These are phyloP conservation scores for Amphirosellinia nigrospora DNA, from an alignment of 495 filamentous ascomycete species.

Conservation along the genomic window DNA sequence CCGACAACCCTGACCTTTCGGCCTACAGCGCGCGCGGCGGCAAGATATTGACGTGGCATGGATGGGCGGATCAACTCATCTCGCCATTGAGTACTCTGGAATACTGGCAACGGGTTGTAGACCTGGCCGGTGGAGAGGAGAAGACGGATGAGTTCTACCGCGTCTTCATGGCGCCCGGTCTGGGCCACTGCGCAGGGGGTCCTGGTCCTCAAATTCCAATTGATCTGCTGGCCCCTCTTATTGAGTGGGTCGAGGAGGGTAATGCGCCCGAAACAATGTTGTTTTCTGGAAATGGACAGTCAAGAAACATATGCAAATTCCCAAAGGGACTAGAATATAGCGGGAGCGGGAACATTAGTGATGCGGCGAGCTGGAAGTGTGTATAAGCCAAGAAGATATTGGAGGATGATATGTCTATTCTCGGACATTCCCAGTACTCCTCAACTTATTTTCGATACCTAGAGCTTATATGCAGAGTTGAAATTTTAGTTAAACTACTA, in stretches of 20 bases:
- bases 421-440: neutral
- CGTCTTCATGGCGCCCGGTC: conserved; percentile 65
- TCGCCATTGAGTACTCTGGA: conserved; percentile 41
- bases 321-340: conserved; percentile 28
- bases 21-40: conserved; percentile 50
- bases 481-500: no score
- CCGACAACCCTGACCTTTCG: conserved; percentile 46
- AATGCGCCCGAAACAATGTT: conserved; percentile 39
- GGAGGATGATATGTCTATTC: neutral
- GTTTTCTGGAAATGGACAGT: conserved; percentile 29
- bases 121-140: conserved; percentile 49
- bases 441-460: neutral
- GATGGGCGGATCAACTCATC: conserved; percentile 51
- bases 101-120: conserved; percentile 49
- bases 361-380: conserved; percentile 32
- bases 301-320: conserved; percentile 34
- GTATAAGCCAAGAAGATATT: conserved; percentile 1
- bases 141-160: conserved; percentile 64
- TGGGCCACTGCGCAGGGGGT: conserved; percentile 43
- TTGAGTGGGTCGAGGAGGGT: conserved; percentile 56
- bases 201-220: conserved; percentile 49
- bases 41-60: conserved; percentile 60
- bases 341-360: conserved; percentile 27
- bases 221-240: conserved; percentile 49
- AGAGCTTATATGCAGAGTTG: no score